phyloP scores from a whole-genome alignment of 2,329 filamentous ascomycete species.

The Colletotrichum lindemuthianum region DNA sequence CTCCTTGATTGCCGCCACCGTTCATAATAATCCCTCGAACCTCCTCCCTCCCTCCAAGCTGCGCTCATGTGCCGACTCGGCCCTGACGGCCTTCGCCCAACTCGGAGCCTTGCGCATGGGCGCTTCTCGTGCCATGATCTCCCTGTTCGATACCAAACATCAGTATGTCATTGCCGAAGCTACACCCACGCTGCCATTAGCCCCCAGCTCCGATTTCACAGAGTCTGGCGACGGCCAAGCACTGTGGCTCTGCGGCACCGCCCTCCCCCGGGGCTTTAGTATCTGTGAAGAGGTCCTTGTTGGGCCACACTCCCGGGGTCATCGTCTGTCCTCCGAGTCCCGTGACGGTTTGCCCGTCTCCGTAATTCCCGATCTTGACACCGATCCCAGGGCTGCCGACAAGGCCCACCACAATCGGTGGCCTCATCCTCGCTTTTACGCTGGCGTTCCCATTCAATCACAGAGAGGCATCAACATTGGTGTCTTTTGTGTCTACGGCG shows the following conservation, averaged over 20 bases:
- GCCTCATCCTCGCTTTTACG: constrained; percentile 48
- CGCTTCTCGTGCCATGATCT: constrained; percentile 55
- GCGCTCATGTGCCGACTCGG: constrained; percentile 45
- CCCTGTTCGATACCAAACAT: constrained; percentile 59
- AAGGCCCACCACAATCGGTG: constrained; percentile 41
- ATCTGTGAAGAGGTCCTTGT: constrained; percentile 44
- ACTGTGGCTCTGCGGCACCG: constrained; percentile 42
- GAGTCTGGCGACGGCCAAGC: constrained; percentile 8
- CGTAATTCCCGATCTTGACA: constrained; percentile 46
- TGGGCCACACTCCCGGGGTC: not conserved
- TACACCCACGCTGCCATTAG: constrained; percentile 51
- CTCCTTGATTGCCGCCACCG: constrained; percentile 8
- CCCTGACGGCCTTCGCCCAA: constrained; percentile 61
- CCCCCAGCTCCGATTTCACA: constrained; percentile 36
- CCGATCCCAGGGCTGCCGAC: constrained; percentile 43
- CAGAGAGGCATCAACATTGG: constrained; percentile 54
- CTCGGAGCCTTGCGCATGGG: constrained; percentile 55
- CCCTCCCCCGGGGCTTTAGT: constrained; percentile 41
- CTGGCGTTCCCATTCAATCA: constrained; percentile 53
- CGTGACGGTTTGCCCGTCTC: constrained; percentile 43
- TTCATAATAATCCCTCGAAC: constrained; percentile 38
- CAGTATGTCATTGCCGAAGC: constrained; percentile 64
- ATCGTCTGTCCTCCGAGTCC: not conserved
- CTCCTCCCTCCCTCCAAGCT: constrained; percentile 40
- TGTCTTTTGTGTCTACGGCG: constrained; percentile 49